Conservation (phyloP, 2,329 filamentous ascomycete species). For the Thielaviopsis musarum region DNA sequence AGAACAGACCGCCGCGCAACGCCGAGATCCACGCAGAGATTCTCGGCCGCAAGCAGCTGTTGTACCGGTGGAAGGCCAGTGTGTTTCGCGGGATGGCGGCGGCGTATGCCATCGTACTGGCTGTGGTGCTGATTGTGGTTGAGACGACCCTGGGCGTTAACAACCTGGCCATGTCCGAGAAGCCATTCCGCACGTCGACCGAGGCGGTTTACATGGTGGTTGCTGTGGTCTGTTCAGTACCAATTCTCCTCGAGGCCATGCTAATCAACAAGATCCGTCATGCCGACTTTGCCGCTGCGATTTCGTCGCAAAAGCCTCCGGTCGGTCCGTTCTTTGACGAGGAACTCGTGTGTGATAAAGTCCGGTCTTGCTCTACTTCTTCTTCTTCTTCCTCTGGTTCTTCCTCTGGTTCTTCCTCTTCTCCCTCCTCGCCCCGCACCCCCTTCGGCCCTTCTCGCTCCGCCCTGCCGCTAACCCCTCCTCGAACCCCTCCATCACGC, state of each 20-base stretch:
- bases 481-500: not conserved
- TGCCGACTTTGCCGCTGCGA: not conserved
- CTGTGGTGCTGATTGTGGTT: not conserved
- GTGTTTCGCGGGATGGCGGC: not conserved
- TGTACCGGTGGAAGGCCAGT: not conserved
- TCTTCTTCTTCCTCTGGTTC: not conserved
- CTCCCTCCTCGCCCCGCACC: not conserved
- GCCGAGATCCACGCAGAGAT: not conserved
- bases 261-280: not conserved
- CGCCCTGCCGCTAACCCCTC: not conserved
- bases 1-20: constrained; percentile 1
- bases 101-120: not conserved
- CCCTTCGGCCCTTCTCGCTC: not conserved
- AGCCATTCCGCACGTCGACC: not conserved
- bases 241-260: not conserved
- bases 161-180: not conserved
- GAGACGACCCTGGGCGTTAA: not conserved
- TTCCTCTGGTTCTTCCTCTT: not conserved
- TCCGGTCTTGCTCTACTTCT: not conserved
- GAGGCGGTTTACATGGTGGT: not conserved
- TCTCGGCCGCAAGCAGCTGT: not conserved
- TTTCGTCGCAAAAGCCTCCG: constrained; percentile 1
- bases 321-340: not conserved
- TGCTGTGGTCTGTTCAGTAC: not conserved
- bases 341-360: not conserved